phyloP scores from a whole-genome alignment of 805 yeast genomes.

The Candida chauliodis region DNA sequence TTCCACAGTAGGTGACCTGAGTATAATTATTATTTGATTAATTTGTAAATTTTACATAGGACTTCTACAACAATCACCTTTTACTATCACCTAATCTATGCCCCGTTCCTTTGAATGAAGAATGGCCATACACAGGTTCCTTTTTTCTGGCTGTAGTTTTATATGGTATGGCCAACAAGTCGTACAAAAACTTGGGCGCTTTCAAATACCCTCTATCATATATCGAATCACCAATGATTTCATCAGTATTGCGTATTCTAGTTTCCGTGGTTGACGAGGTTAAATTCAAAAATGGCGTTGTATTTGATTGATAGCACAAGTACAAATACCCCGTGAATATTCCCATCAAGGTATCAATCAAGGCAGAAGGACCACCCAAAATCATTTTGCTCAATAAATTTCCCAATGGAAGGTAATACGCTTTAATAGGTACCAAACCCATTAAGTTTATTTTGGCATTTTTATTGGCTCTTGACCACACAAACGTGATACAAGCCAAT shows the following conservation, averaged over 20 bases:
- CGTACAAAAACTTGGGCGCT: slow-evolving; percentile 48
- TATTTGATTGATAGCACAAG: slow-evolving; percentile 58
- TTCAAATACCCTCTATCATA: slow-evolving; percentile 52
- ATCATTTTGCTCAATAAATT: slow-evolving; percentile 32
- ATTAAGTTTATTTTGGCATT: slow-evolving; percentile 52
- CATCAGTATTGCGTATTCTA: slow-evolving; percentile 27
- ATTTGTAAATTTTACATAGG: too few species aligned
- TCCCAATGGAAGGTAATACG: slow-evolving; percentile 51
- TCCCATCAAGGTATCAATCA: slow-evolving; percentile 46
- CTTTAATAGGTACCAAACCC: slow-evolving; percentile 49
- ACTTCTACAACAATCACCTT: too few species aligned
- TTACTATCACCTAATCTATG: slow-evolving; percentile 28
- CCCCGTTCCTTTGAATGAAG: slow-evolving; percentile 33
- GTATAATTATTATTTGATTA: too few species aligned
- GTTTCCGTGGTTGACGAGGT: slow-evolving; percentile 26
- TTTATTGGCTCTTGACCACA: slow-evolving; percentile 60
- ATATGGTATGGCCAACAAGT: slow-evolving; percentile 16
- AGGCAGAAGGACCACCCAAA: slow-evolving; percentile 39
- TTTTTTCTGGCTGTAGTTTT: not conserved
- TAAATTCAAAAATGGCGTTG: slow-evolving; percentile 41
- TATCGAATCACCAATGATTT: slow-evolving; percentile 36
- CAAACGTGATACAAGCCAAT: slow-evolving; percentile 52
- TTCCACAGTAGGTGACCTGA: too few species aligned
- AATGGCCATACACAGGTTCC: slow-evolving; percentile 13
- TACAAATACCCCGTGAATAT: slow-evolving; percentile 55